A percentile compares a stretch with the other conserved stretches of the same genome.
Conservation (phyloP, 805 yeast genomes). For the Candida peoriensis region DNA sequence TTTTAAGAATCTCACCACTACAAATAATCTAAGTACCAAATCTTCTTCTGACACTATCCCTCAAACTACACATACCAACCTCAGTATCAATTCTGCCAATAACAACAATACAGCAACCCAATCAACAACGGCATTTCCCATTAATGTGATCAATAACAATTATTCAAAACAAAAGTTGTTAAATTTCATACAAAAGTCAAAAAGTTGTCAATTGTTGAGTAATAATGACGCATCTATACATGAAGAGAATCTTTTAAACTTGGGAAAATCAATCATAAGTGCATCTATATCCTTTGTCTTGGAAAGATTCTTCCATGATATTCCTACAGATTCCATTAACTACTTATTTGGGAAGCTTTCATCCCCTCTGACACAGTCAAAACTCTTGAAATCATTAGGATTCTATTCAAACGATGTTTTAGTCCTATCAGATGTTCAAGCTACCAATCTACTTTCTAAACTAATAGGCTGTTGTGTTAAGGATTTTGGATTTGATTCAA, state of each 20-base stretch:
- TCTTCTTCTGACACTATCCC: constrained; percentile 8
- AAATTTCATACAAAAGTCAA: constrained; percentile 52
- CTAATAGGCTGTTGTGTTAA: constrained; percentile 66
- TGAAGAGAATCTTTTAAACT: constrained; percentile 42
- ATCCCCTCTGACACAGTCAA: constrained; percentile 30
- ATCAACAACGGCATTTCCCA: constrained; percentile 12
- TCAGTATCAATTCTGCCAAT: constrained; percentile 9
- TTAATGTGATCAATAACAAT: constrained; percentile 2
- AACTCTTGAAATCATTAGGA: constrained; percentile 37
- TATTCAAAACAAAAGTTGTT: constrained; percentile 32
- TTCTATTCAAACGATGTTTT: constrained; percentile 19
- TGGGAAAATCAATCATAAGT: constrained; percentile 54
- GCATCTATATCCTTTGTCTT: constrained; percentile 56
- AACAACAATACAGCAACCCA: too few relatives aligned
- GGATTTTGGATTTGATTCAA: constrained; percentile 75
- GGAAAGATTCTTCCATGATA: constrained; percentile 54
- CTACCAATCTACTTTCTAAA: constrained; percentile 50
- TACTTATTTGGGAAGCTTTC: constrained; percentile 43
- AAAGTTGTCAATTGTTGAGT: constrained; percentile 50
- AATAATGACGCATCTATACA: constrained; percentile 22
- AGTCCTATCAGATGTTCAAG: constrained; percentile 42
- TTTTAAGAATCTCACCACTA: background rate
- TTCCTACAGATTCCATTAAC: constrained; percentile 49
- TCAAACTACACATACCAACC: constrained; percentile 8
- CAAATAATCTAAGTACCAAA: background rate